Evolutionary conservation across 1,284 basidiomycete genomes (phyloP), one percentile per base, ranked within the genome.

Genomic region (Leccinum subspadiceum): DNA sequence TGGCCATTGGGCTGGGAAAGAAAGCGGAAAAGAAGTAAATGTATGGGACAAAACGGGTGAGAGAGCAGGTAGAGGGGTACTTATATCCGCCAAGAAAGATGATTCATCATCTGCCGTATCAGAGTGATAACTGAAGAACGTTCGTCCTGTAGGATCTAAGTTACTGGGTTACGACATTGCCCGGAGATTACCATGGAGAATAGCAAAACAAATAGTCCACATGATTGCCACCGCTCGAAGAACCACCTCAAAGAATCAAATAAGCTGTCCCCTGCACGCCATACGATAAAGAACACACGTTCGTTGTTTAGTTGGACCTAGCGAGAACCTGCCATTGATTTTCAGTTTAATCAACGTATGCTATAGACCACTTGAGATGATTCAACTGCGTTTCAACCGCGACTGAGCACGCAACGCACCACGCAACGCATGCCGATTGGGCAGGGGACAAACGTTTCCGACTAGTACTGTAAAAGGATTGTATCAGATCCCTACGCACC

Each of bases 381-480:
- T 10, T 9, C 8, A 10, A 22, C 6, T 31, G 15, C 13, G 46
- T 56, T 60, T 64, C 31, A 29, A 50, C 20, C 22, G 41, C 10
- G 41, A 24, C 22, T 44, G 41, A 44, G 41, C 10, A 17, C 41
- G 5, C 17, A 22, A 24, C 22, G 13, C 13, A 13, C 22, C 20
- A 15, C 6, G 22, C 12, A 22, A 48, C 9, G 46, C 20, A 24
- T 10, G 46, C 46, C 22, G 22, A 22, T 48, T 48, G 46, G 15
- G 20, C 29, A 68, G 56, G 62, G 54, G 66, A 63, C 66, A 24
- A 60, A 70, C 67, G 67, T 70, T 67, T 13, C 39, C 51, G 13
- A 22, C 13, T 15, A 15, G 15, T 15, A 17, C 33, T 5, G 12
- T 35, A 35, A 33, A 33, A 33, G 10, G 31, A 33, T 33, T 33